Evolutionary conservation across 1,139 yeast species (phyloP), one percentile per base, ranked within the genome.

Genomic region (Diutina neorugosa): DNA sequence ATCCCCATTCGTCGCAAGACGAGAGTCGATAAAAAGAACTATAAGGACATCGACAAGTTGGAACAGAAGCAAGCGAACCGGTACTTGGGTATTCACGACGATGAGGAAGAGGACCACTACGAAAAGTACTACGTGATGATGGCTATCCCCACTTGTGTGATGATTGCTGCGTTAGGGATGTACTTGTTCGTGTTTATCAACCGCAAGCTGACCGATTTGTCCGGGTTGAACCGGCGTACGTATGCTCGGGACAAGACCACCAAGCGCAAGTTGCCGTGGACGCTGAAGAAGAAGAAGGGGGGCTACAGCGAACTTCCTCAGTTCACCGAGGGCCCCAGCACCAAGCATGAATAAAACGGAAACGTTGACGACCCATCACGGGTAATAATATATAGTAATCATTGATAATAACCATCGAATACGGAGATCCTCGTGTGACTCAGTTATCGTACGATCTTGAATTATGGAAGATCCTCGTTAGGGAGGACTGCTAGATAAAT

Each of bases 71-170:
- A 65, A 54, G 65, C 63, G 46, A 60, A 63, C 53, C 59, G 70
- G 53, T 49, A 55, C 53, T 65, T 65, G 44, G 61, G 68, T 53
- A 74, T 76, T 57, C 79, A 77, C 58, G 81, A 77, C 58, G 81
- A 78, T 54, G 64, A 73, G 18, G 81, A 83, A 53, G 77, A 77
- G 1, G 69, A 77, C 55, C 82, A 81, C 58, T 80, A 81, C 57
- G 86, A 84, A 62, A 84, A 84, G 62, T 84, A 86, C 62, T 74
- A 83, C 58, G 78, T 81, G 51, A 71, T 86, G 61, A 69, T 81
- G 69, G 72, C 86, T 8, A 76, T 86, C 64, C 96, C 96, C n/a
- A 77, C 87, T 0, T 73, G 78, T 54, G 88, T 86, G 34, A 66
- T 81, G n/a, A 58, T 86, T 31, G 77, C 82, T 21, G 82, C 77